Base-by-base conservation (phyloP, 1,139 yeast species). In the Saccharomyces hybrid region DNA sequence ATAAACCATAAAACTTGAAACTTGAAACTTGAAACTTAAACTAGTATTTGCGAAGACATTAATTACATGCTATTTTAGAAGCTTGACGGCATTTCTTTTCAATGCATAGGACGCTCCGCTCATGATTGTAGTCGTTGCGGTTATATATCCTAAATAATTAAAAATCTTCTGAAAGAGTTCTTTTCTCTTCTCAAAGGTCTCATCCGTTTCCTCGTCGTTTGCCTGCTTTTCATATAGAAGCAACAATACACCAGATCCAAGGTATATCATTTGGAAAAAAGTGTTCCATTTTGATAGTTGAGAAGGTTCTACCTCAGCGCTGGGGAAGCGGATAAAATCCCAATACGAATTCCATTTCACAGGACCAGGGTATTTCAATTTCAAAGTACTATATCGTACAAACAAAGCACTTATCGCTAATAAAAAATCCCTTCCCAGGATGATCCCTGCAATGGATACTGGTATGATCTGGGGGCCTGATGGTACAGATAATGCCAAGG, bases 221-320 rank as follows among this genome's bases (percentile, higher is more conserved):
- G 9, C 49, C 48, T 13, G 26, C 20, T 14, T 51, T 11, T 38
- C 48, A 20, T 25, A 47, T 14, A 38, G 7, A 48, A 70, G 71
- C 14, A 85, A 61, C 0, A 83, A 84, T 0, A 91, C 86, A 57
- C 88, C 80, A 16, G 82, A 75, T 0, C 95, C 96, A 50, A 95
- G 78, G 63, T 91, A 91, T 8, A 88, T 65, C 97, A 95, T 91
- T 70, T 95, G 99, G 59, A 95, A 77, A 1, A 84, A 89, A 0
- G 99, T 95, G 69, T 95, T 91, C 67, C 83, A 78, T 68, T 93
- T 93, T 9, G 96, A 90, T 44, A 95, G 81, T 51, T 78, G 73
- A 13, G 95, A 89, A 1, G 99, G 99, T 56, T 80, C 88, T 1
- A 95, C 96, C 59, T 88, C 89, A 1, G 90, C 96, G 20, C 91